Evolutionary conservation across 1,284 basidiomycete species (phyloP).

Genomic region (Ceratorhiza oryzae-sativae): DNA sequence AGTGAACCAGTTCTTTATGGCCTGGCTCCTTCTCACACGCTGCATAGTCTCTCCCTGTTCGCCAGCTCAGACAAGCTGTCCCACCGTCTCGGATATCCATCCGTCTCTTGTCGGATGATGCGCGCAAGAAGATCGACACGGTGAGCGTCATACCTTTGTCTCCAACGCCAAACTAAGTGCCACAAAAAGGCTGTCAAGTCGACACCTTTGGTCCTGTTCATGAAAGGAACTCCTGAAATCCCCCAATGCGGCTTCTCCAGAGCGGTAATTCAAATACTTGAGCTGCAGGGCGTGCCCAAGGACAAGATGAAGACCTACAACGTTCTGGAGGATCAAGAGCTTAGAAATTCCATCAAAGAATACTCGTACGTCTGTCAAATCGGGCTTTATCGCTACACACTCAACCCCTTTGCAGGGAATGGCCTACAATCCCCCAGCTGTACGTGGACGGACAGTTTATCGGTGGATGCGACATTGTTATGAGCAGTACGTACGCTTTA

Average conservation of each 20-base stretch:
- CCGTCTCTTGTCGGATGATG: slow-evolving; percentile 54
- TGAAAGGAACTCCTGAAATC: slow-evolving; percentile 83
- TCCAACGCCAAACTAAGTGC: background rate
- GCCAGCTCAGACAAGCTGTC: slow-evolving; percentile 44
- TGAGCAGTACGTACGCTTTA: slow-evolving; percentile 76
- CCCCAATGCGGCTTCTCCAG: slow-evolving; percentile 91
- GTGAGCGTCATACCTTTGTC: slow-evolving; percentile 45
- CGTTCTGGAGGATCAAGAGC: slow-evolving; percentile 85
- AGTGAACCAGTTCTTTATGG: background rate
- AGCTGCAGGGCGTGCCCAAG: slow-evolving; percentile 81
- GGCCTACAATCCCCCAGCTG: slow-evolving; percentile 97
- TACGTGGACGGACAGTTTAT: slow-evolving; percentile 96
- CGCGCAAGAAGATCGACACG: slow-evolving; percentile 56
- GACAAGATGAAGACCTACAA: slow-evolving; percentile 89
- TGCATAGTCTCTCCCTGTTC: background rate
- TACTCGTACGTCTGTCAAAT: slow-evolving; percentile 75
- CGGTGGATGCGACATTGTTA: slow-evolving; percentile 94
- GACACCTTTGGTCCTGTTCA: slow-evolving; percentile 87
- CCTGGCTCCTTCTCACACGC: background rate
- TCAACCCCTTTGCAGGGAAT: slow-evolving; percentile 67
- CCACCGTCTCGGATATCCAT: slow-evolving; percentile 47
- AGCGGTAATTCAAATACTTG: slow-evolving; percentile 90
- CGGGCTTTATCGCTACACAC: background rate
- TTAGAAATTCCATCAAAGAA: slow-evolving; percentile 89
- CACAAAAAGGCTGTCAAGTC: slow-evolving; percentile 64